Conservation (phyloP, 2,329 filamentous ascomycete species). For the Fonsecaea erecta region DNA sequence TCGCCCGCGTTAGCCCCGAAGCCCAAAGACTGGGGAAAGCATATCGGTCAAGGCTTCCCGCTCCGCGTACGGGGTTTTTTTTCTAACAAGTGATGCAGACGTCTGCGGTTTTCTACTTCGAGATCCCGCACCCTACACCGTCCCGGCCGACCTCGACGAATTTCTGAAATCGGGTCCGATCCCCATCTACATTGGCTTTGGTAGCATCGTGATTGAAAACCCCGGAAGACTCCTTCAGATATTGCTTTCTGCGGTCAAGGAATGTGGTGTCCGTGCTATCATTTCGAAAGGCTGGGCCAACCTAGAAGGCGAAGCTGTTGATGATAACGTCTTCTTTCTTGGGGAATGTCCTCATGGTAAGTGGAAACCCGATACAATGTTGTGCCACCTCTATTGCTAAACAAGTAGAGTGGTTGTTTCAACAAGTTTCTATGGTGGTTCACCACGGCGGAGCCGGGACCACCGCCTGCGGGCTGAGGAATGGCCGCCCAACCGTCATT, state of each 20-base stretch:
- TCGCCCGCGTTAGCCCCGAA: conserved; percentile 50
- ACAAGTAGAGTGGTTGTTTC: conserved; percentile 60
- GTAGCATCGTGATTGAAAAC: conserved; percentile 61
- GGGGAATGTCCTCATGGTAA: conserved; percentile 58
- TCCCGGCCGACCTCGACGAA: conserved; percentile 45
- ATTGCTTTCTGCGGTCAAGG: conserved; percentile 55
- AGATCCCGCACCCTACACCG: conserved; percentile 45
- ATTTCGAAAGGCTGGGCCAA: conserved; percentile 62
- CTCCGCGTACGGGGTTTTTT: background rate
- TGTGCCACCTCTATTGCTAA: background rate
- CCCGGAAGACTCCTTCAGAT: conserved; percentile 51
- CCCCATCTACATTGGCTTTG: conserved; percentile 63
- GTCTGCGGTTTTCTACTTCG: conserved; percentile 56
- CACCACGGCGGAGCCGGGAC: conserved; percentile 64
- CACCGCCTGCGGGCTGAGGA: conserved; percentile 57
- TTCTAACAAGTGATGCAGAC: conserved; percentile 33
- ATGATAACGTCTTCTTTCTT: conserved; percentile 55
- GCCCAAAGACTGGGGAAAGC: conserved; percentile 47
- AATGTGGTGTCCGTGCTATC: conserved; percentile 56
- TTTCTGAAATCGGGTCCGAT: conserved; percentile 55
- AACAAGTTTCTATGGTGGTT: conserved; percentile 59
- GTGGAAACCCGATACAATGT: background rate
- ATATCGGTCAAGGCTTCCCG: conserved; percentile 41
- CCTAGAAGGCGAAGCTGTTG: conserved; percentile 44
- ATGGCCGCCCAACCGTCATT: conserved; percentile 58